A percentile compares a stretch with the other conserved stretches of the same genome.
These are phyloP conservation scores for Coemansia sp. DNA, from an alignment of 192 early-diverging fungal species.

Conservation along the genomic window DNA sequence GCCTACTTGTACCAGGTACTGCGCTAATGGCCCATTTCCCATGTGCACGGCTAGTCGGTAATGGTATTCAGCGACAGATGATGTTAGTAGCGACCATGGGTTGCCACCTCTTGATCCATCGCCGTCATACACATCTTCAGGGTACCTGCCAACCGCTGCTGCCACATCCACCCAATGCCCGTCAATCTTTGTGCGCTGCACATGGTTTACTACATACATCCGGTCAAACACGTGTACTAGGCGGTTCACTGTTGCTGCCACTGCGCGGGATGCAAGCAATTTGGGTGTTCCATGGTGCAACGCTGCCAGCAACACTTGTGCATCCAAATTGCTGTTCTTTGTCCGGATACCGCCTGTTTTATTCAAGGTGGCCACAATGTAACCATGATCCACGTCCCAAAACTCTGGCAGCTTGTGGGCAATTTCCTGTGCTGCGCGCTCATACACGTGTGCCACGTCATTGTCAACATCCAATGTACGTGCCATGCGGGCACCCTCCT, in stretches of 20 bases:
- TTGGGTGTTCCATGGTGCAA: conserved; percentile 35
- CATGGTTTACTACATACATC: conserved; percentile 30
- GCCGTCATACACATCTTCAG: conserved; percentile 77
- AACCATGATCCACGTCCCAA: conserved; percentile 43
- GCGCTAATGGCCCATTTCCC: conserved; percentile 24
- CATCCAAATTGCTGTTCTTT: conserved; percentile 61
- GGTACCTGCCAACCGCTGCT: conserved; percentile 70
- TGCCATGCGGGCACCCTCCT: conserved; percentile 50
- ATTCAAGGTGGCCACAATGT: conserved; percentile 46
- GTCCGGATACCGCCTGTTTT: conserved; percentile 39
- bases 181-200: conserved; percentile 13
- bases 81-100: conserved; percentile 73
- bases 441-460: conserved; percentile 37
- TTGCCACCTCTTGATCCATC: conserved; percentile 60
- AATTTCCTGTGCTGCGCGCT: conserved; percentile 36
- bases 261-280: conserved; percentile 21
- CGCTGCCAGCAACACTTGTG: conserved; percentile 61
- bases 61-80: conserved; percentile 63
- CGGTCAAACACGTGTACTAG: conserved; percentile 23
- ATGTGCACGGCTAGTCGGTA: conserved; percentile 54
- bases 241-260: conserved; percentile 21
- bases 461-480: neutral
- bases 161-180: conserved; percentile 31
- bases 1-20: conserved; percentile 50
- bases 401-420: conserved; percentile 35